These are phyloP conservation scores for Hippophae rhamnoides DNA, from an alignment of 306 rosid species.

Conservation along the genomic window DNA sequence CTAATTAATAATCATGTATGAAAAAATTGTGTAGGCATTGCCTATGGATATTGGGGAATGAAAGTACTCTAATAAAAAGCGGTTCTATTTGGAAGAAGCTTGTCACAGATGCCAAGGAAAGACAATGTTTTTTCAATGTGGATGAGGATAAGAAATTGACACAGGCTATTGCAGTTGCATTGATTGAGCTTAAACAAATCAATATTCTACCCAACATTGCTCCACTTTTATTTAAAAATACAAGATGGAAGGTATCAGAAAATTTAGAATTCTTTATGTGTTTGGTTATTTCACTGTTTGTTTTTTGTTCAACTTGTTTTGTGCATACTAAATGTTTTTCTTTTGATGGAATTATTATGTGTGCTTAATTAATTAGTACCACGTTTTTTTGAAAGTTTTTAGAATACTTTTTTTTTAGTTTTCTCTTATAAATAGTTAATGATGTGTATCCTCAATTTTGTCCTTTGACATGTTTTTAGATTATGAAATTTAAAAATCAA, in stretches of 20 bases:
- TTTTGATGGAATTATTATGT: no score
- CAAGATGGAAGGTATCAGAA: constrained; percentile 25
- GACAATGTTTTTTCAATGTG: constrained; percentile 47
- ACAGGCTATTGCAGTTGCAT: constrained; percentile 19
- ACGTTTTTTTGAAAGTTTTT: no score
- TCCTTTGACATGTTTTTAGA: no score
- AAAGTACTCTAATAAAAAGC: constrained; percentile 24
- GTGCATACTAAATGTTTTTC: no score
- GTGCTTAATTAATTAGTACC: no score
- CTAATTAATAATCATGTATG: background rate
- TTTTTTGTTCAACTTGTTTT: no score
- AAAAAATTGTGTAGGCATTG: constrained; percentile 31
- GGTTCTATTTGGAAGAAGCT: constrained; percentile 39
- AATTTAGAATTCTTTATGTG: no score
- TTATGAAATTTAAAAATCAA: no score
- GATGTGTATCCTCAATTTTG: no score
- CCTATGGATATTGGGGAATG: constrained; percentile 68
- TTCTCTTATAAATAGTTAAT: no score
- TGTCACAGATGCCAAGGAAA: constrained; percentile 44
- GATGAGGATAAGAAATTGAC: constrained; percentile 45
- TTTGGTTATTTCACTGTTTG: no score
- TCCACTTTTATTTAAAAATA: constrained; percentile 11
- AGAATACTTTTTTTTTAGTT: no score
- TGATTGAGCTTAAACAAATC: constrained; percentile 15
- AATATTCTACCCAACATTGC: background rate